Evolutionary conservation across 2,329 filamentous ascomycete species (phyloP).

Genomic region (Hyphodiscus sp.): DNA sequence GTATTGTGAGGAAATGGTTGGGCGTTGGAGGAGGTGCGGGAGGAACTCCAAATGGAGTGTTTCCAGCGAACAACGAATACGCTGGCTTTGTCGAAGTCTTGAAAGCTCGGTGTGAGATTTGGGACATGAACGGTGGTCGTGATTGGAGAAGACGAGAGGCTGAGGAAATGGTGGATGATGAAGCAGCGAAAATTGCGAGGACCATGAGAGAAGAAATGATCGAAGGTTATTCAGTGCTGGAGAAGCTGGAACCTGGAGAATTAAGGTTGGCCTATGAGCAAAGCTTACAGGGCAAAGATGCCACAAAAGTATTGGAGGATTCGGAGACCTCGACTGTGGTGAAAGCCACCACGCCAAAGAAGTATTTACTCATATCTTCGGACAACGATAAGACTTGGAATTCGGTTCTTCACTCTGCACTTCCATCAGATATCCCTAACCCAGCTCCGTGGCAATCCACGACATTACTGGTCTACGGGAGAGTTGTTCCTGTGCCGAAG

Average conservation of each 20-base stretch:
- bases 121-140: conserved; percentile 71
- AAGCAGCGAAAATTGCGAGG: conserved; percentile 23
- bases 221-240: conserved; percentile 15
- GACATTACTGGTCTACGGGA: conserved; percentile 53
- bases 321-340: conserved; percentile 3
- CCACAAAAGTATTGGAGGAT: neutral
- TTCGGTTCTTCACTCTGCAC: conserved; percentile 12
- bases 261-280: conserved; percentile 4
- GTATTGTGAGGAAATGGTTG: conserved; percentile 43
- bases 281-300: neutral
- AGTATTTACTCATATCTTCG: conserved; percentile 21
- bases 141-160: conserved; percentile 62
- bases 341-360: conserved; percentile 18
- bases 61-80: conserved; percentile 63
- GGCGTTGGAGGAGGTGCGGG: conserved; percentile 35
- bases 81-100: conserved; percentile 68
- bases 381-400: conserved; percentile 22
- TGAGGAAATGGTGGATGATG: conserved; percentile 28
- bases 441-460: conserved; percentile 38
- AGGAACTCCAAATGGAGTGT: conserved; percentile 28
- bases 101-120: conserved; percentile 72
- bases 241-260: conserved; percentile 3
- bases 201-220: conserved; percentile 30
- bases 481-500: conserved; percentile 51
- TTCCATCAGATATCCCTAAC: conserved; percentile 15